Evolutionary conservation across 352 stramenopile species (phyloP).

Genomic region (Phytopythium vexans): DNA sequence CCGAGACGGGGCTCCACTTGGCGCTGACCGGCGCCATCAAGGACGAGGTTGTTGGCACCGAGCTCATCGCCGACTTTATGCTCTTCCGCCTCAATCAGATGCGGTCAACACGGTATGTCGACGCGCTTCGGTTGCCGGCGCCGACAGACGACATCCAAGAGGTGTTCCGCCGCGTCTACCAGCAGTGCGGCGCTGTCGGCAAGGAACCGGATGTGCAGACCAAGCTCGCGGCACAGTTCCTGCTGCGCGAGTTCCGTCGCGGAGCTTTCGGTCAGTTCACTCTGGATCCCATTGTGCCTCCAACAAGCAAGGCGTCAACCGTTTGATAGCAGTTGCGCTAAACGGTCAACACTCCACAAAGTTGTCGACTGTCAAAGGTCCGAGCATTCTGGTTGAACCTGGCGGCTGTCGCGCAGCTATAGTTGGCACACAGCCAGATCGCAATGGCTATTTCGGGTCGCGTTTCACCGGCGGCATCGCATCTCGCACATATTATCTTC

Average conservation of each 20-base stretch:
- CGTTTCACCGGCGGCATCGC: too few relatives aligned
- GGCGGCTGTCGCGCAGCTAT: too few relatives aligned
- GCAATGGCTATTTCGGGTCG: too few relatives aligned
- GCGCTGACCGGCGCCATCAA: conserved; percentile 86
- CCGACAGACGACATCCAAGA: conserved; percentile 76
- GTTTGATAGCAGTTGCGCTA: too few relatives aligned
- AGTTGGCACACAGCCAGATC: too few relatives aligned
- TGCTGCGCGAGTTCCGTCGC: conserved; percentile 73
- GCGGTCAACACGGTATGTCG: conserved; percentile 76
- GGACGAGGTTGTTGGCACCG: conserved; percentile 80
- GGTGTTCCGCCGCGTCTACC: conserved; percentile 59
- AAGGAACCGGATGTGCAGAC: conserved; percentile 75
- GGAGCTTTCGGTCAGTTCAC: conserved; percentile 82
- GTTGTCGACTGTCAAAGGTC: too few relatives aligned
- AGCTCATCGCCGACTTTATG: conserved; percentile 89
- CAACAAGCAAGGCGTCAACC: conserved; percentile 5
- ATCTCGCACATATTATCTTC: too few relatives aligned
- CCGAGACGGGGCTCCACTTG: conserved; percentile 79
- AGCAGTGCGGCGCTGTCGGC: conserved; percentile 71
- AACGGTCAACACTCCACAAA: too few relatives aligned
- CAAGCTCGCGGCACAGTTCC: conserved; percentile 59
- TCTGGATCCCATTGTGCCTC: conserved; percentile 47
- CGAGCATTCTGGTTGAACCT: too few relatives aligned
- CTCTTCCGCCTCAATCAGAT: conserved; percentile 84
- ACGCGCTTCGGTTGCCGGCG: conserved; percentile 52